These are phyloP conservation scores for Citrus glauca DNA, from an alignment of 345 rosid species.

Conservation along the genomic window DNA sequence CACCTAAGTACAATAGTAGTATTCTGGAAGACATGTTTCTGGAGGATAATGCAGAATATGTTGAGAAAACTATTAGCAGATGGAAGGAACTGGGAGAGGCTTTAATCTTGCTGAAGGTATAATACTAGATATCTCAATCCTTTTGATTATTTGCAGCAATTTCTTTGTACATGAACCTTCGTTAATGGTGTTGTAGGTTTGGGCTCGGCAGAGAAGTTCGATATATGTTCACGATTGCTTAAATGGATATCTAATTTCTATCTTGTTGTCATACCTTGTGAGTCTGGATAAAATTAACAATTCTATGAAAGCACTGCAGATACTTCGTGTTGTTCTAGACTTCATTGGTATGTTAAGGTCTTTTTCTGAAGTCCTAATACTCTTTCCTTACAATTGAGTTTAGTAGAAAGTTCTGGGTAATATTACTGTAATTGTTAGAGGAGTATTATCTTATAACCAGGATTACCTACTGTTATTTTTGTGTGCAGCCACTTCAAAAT, in stretches of 20 bases:
- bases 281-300: constrained; percentile 50
- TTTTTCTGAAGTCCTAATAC: not conserved
- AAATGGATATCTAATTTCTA: constrained; percentile 74
- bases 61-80: constrained; percentile 47
- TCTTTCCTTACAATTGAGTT: not conserved
- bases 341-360: constrained; percentile 61
- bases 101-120: constrained; percentile 74
- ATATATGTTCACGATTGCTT: constrained; percentile 70
- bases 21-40: constrained; percentile 81
- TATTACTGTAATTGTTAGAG: not conserved
- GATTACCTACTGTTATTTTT: not conserved
- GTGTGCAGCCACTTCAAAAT: constrained; percentile 62
- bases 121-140: not conserved
- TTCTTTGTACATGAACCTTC: not conserved
- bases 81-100: constrained; percentile 74
- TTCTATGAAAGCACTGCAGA: constrained; percentile 66
- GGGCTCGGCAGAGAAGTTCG: constrained; percentile 88
- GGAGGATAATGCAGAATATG: constrained; percentile 57
- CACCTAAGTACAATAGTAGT: constrained; percentile 77
- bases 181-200: constrained; percentile 47
- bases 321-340: constrained; percentile 62
- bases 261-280: constrained; percentile 68
- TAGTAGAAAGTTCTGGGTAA: not conserved
- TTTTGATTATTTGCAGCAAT: constrained; percentile 7
- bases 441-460: constrained; percentile 2